Percentiles rank a stretch among this genome's conserved stretches.
These are phyloP conservation scores for Thinopyrum elongatum DNA, from an alignment of 176 grass and related monocot genomes.

Conservation along the genomic window DNA sequence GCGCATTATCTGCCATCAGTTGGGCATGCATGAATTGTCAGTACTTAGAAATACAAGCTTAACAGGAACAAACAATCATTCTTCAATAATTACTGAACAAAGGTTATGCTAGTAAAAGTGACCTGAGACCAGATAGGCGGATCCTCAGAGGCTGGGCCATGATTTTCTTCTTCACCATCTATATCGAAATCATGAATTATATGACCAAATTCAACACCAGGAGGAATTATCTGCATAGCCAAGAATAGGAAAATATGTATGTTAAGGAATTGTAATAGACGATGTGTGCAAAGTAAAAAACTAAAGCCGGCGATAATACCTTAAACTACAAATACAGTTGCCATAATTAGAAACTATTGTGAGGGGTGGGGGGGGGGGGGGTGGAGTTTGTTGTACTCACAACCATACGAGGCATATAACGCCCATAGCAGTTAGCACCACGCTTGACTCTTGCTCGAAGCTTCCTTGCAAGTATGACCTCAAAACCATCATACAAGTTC, in stretches of 20 bases:
- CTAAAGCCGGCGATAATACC: background rate
- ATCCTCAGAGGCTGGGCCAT: slow-evolving; percentile 52
- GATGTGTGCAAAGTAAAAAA: background rate
- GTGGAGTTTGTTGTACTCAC: slow-evolving; percentile 57
- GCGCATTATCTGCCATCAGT: slow-evolving; percentile 70
- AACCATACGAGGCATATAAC: slow-evolving; percentile 81
- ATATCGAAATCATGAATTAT: slow-evolving; percentile 64
- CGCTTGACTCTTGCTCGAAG: slow-evolving; percentile 68
- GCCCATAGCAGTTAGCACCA: slow-evolving; percentile 69
- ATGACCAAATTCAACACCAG: slow-evolving; percentile 78
- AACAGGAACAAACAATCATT: background rate
- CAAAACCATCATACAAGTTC: slow-evolving; percentile 82
- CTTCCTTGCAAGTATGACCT: slow-evolving; percentile 73
- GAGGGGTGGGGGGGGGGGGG: background rate
- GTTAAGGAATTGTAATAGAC: slow-evolving; percentile 16
- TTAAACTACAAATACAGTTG: slow-evolving; percentile 10
- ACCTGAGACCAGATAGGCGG: slow-evolving; percentile 84
- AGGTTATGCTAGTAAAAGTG: slow-evolving; percentile 3
- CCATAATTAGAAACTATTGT: background rate
- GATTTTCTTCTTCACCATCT: slow-evolving; percentile 67
- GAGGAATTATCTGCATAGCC: slow-evolving; percentile 59
- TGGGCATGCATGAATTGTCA: slow-evolving; percentile 21
- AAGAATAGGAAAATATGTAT: slow-evolving; percentile 1
- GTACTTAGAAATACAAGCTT: slow-evolving; percentile 11
- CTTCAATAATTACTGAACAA: background rate